Conservation (phyloP, 1,284 basidiomycete genomes). For the Sanghuangporus weigelae region DNA sequence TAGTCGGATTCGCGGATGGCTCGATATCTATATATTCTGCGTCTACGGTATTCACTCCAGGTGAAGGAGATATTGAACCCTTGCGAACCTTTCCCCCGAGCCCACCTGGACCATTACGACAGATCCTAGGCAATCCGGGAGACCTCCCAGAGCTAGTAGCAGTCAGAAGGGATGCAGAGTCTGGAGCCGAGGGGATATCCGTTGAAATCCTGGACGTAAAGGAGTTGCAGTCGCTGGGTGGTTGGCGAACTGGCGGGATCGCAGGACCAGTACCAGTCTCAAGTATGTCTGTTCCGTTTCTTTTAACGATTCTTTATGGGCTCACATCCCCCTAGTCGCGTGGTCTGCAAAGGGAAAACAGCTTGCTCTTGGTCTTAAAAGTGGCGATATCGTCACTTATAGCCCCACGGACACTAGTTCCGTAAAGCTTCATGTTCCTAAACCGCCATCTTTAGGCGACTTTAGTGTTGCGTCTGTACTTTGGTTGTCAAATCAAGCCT, state of each 20-base stretch:
- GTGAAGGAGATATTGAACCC: constrained; percentile 38
- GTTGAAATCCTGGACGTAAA: constrained; percentile 57
- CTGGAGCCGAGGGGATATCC: constrained; percentile 29
- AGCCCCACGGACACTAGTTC: constrained; percentile 50
- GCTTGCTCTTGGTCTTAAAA: constrained; percentile 67
- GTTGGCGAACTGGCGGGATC: constrained; percentile 52
- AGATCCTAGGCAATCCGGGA: constrained; percentile 63
- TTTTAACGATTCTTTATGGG: constrained; percentile 10
- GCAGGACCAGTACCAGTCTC: constrained; percentile 47
- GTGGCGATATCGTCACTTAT: constrained; percentile 70
- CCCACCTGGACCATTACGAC: constrained; percentile 37
- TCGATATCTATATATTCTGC: constrained; percentile 55
- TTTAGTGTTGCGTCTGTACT: constrained; percentile 50
- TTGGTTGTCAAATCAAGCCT: constrained; percentile 74
- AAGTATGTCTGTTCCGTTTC: constrained; percentile 36
- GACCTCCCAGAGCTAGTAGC: constrained; percentile 56
- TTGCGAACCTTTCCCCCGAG: constrained; percentile 43
- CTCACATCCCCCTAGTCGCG: constrained; percentile 40
- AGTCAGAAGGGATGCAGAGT: constrained; percentile 44
- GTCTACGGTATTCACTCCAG: constrained; percentile 40
- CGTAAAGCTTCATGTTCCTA: constrained; percentile 53
- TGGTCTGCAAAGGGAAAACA: constrained; percentile 91
- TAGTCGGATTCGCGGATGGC: constrained; percentile 56
- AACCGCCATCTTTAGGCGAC: constrained; percentile 45
- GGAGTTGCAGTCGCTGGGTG: constrained; percentile 47